Conservation (phyloP, 768 basidiomycete species). For the Pisolithus marmoratus region DNA sequence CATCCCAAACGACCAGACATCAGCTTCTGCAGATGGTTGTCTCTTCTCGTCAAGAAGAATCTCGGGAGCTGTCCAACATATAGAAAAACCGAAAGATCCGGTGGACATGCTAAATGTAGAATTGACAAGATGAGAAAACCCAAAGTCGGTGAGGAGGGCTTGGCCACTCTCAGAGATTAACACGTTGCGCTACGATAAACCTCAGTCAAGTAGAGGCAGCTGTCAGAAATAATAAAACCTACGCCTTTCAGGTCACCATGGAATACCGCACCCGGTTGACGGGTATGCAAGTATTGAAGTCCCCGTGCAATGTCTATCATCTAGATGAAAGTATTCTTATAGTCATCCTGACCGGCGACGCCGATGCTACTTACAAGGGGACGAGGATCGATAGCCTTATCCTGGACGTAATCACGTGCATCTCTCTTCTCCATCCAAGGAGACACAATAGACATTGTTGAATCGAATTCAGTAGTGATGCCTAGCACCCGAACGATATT, state of each 20-base stretch:
- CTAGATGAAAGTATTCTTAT: conserved; percentile 8
- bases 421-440: not conserved
- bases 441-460: not conserved
- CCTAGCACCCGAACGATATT: not conserved
- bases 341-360: too few relatives aligned
- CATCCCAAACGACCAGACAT: conserved; percentile 1
- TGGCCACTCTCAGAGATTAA: not conserved
- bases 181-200: not conserved
- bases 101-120: not conserved
- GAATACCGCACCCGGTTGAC: conserved; percentile 23
- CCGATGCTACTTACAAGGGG: not conserved
- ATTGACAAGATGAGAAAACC: not conserved
- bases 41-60: not conserved
- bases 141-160: not conserved
- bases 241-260: conserved; percentile 1
- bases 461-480: not conserved
- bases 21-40: not conserved
- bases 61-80: not conserved
- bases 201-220: not conserved
- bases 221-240: too few relatives aligned
- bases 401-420: not conserved
- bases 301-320: conserved; percentile 32
- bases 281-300: conserved; percentile 31
- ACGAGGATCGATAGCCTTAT: not conserved
- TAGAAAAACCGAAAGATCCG: not conserved